These are phyloP conservation scores for Isatis tinctoria DNA, from an alignment of 345 rosid species.

Conservation along the genomic window DNA sequence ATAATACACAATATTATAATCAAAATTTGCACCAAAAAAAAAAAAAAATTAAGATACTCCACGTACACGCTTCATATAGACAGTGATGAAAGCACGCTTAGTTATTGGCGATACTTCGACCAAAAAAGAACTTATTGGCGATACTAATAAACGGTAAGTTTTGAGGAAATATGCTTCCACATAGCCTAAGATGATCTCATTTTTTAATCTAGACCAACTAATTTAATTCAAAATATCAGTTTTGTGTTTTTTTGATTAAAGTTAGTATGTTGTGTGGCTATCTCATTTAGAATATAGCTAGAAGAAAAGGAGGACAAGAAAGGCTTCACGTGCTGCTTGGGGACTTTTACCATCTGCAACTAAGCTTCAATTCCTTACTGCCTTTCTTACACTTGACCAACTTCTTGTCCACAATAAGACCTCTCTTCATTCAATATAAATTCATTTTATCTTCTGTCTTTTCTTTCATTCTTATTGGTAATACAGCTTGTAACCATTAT, in stretches of 20 bases:
- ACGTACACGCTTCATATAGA: neutral
- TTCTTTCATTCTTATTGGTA: neutral
- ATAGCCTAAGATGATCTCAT: neutral
- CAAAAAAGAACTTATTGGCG: no score
- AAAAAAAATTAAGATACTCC: no score
- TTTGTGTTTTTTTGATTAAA: neutral
- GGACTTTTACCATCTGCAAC: slow-evolving; percentile 17
- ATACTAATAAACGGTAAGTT: neutral
- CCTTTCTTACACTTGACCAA: slow-evolving; percentile 33
- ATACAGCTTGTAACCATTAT: no score
- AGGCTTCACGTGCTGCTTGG: slow-evolving; percentile 26
- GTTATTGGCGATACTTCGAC: no score
- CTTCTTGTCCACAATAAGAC: slow-evolving; percentile 25
- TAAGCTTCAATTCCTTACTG: slow-evolving; percentile 15
- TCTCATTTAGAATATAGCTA: neutral
- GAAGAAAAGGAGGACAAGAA: slow-evolving; percentile 21
- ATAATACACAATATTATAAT: no score
- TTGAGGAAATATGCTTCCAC: neutral
- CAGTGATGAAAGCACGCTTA: neutral
- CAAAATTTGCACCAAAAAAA: no score
- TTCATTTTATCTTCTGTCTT: neutral
- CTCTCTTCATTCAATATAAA: neutral
- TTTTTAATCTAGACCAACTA: neutral
- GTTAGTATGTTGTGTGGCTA: neutral
- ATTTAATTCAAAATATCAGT: neutral